Conservation (phyloP, 1,139 yeast genomes). For the Hemisphaericaspora xylanilytica region DNA sequence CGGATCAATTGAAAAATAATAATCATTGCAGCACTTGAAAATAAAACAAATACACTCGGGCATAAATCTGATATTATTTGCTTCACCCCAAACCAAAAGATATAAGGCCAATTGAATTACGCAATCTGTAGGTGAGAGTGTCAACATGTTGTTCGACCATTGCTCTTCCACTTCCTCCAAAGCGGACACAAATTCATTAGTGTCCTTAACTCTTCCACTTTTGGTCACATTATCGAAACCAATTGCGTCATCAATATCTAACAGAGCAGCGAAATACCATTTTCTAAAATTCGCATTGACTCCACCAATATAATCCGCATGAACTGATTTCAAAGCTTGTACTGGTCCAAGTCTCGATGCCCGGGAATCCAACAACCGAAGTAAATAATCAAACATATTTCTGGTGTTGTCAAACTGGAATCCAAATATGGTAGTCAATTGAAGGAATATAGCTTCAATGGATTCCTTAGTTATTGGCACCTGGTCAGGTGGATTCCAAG, state of each 20-base stretch:
- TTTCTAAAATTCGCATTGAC: slow-evolving; percentile 86
- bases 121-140: slow-evolving; percentile 51
- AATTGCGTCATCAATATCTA: slow-evolving; percentile 78
- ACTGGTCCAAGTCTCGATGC: slow-evolving; percentile 60
- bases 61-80: slow-evolving; percentile 76
- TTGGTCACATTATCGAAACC: slow-evolving; percentile 61
- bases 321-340: slow-evolving; percentile 57
- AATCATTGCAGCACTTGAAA: slow-evolving; percentile 73
- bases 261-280: slow-evolving; percentile 95
- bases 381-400: slow-evolving; percentile 63
- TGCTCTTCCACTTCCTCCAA: slow-evolving; percentile 75
- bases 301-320: slow-evolving; percentile 85
- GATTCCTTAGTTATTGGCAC: slow-evolving; percentile 61
- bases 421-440: slow-evolving; percentile 57
- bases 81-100: slow-evolving; percentile 85
- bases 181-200: slow-evolving; percentile 34
- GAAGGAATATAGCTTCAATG: slow-evolving; percentile 55
- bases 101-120: slow-evolving; percentile 67
- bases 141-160: slow-evolving; percentile 65
- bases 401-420: slow-evolving; percentile 62
- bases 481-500: slow-evolving; percentile 46
- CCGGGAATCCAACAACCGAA: slow-evolving; percentile 65
- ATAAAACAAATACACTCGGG: slow-evolving; percentile 86
- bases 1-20: slow-evolving; percentile 47
- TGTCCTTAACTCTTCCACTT: slow-evolving; percentile 34